These are phyloP conservation scores for Cicer chorassanicum DNA, from an alignment of 306 rosid genomes.

Conservation along the genomic window DNA sequence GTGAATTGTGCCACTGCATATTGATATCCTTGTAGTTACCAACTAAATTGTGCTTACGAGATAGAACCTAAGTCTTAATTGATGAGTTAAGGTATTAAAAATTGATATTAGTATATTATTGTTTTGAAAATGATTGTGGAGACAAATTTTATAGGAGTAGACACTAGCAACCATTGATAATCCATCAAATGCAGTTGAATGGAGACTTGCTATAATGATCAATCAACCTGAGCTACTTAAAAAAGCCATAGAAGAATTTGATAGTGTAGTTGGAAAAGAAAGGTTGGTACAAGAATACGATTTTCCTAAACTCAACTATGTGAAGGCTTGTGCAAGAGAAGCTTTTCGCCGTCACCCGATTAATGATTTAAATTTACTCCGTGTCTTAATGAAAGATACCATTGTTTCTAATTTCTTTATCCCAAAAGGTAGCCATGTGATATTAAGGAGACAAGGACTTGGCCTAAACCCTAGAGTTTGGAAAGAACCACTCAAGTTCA, in stretches of 20 bases:
- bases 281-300: constrained; percentile 47
- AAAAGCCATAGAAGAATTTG: constrained; percentile 1
- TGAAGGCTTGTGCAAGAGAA: constrained; percentile 39
- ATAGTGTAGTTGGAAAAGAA: not conserved
- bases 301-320: constrained; percentile 43
- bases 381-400: constrained; percentile 36
- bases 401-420: constrained; percentile 50
- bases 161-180: constrained; percentile 48
- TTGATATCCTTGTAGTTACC: too few species aligned
- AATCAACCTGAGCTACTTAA: constrained; percentile 21
- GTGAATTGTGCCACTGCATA: too few species aligned
- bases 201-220: constrained; percentile 33
- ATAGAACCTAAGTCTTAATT: too few species aligned
- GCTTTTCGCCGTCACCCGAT: constrained; percentile 52
- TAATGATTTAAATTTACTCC: constrained; percentile 41
- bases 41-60: too few species aligned
- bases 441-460: constrained; percentile 45
- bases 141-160: constrained; percentile 39
- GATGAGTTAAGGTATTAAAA: not conserved
- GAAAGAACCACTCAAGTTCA: constrained; percentile 45
- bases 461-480: constrained; percentile 44
- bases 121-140: not conserved
- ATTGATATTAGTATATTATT: not conserved
- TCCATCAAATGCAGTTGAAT: constrained; percentile 45
- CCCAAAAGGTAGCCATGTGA: constrained; percentile 52